These are phyloP conservation scores for Claviceps arundinis DNA, from an alignment of 2,329 filamentous ascomycete genomes.

Conservation along the genomic window DNA sequence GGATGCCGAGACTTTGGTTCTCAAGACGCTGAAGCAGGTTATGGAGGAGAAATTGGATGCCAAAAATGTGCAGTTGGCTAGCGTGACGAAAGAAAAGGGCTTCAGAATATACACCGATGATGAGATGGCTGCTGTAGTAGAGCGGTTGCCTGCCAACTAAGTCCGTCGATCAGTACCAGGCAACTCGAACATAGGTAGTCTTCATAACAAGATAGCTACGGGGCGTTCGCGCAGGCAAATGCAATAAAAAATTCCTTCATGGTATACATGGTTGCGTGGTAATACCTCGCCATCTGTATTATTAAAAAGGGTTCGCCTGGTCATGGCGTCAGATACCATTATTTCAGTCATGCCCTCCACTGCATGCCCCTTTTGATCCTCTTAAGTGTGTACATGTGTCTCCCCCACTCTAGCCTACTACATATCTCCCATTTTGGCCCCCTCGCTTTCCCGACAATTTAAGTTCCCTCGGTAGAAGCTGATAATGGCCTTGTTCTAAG, in stretches of 20 bases:
- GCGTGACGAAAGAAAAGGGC: conserved; percentile 92
- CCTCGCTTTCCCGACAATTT: not conserved
- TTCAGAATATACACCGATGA: conserved; percentile 98
- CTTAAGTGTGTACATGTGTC: not conserved
- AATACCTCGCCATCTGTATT: conserved; percentile 12
- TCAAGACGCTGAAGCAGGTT: conserved; percentile 98
- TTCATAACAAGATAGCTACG: conserved; percentile 8
- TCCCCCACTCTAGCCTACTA: not conserved
- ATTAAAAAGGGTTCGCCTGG: conserved; percentile 14
- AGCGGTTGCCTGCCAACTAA: conserved; percentile 60
- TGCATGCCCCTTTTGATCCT: not conserved
- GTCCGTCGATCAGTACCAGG: conserved; percentile 2
- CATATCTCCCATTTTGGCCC: too few species aligned
- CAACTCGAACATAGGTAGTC: not conserved
- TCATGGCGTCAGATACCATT: conserved; percentile 7
- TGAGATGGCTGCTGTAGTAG: conserved; percentile 90
- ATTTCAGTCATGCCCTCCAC: not conserved
- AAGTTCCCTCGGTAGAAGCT: not conserved
- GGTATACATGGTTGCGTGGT: not conserved
- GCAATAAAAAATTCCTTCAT: not conserved
- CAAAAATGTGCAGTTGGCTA: conserved; percentile 97
- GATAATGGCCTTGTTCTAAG: not conserved
- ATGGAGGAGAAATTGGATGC: conserved; percentile 99
- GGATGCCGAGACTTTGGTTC: conserved; percentile 86
- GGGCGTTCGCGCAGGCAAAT: not conserved